phyloP scores from a whole-genome alignment of 176 grass and related monocot species.

The Metroxylon sagu region DNA sequence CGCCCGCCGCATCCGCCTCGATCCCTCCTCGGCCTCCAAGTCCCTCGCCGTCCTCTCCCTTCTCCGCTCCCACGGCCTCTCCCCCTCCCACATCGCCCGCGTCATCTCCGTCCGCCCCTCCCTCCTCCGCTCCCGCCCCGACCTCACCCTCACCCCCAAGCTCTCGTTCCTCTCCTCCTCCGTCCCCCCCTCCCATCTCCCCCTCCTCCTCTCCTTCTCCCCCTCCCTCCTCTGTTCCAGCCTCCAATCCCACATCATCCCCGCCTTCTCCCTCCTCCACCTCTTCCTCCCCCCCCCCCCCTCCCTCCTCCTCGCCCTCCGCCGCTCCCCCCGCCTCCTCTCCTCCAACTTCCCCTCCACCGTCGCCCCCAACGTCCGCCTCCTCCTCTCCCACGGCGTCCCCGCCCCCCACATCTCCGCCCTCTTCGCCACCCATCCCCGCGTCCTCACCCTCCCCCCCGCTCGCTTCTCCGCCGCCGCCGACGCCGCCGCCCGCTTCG shows the following conservation, averaged over 20 bases:
- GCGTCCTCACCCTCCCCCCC: background rate
- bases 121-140: background rate
- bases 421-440: background rate
- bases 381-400: constrained; percentile 8
- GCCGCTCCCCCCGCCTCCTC: background rate
- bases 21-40: background rate
- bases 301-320: background rate
- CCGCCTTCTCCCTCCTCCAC: background rate
- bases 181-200: background rate
- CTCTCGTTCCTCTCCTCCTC: constrained; percentile 10
- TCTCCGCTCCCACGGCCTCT: constrained; percentile 6
- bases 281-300: constrained; percentile 2
- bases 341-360: background rate
- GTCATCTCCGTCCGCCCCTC: background rate
- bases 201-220: background rate
- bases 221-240: background rate
- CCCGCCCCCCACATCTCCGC: background rate
- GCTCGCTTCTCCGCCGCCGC: background rate
- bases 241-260: background rate
- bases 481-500: background rate
- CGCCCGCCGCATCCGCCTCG: background rate
- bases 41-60: background rate
- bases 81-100: constrained; percentile 1
- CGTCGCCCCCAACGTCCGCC: background rate
- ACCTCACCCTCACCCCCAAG: constrained; percentile 5